These are phyloP conservation scores for Starmerella sirachaensis DNA, from an alignment of 805 yeast species.

Conservation along the genomic window DNA sequence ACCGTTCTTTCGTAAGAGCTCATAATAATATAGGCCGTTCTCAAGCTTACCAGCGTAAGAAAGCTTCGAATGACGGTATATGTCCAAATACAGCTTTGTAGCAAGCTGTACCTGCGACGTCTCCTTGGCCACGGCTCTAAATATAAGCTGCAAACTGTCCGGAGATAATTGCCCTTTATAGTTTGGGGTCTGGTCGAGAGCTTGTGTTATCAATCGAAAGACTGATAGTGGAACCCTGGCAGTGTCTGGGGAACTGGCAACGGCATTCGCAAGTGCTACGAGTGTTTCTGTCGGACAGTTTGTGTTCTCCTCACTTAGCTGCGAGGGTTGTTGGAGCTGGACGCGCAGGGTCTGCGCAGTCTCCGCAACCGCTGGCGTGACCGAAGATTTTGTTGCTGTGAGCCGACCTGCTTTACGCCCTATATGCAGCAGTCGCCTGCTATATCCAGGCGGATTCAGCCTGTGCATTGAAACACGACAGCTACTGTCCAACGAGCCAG, in stretches of 20 bases:
- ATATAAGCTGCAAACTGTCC: constrained; percentile 14
- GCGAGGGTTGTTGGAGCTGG: constrained; percentile 1
- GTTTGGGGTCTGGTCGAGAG: constrained; percentile 9
- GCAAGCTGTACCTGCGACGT: constrained; percentile 12
- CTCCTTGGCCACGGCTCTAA: constrained; percentile 12
- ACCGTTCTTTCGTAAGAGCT: constrained; percentile 17
- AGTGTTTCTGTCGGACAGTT: constrained; percentile 3
- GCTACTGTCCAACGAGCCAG: too few relatives aligned
- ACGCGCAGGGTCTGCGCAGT: constrained; percentile 16
- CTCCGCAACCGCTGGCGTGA: constrained; percentile 8
- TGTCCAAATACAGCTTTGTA: constrained; percentile 20
- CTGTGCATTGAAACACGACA: too few relatives aligned
- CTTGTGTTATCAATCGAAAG: constrained; percentile 15
- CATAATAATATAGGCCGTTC: constrained; percentile 22
- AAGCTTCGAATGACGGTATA: constrained; percentile 17
- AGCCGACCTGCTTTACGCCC: constrained; percentile 1
- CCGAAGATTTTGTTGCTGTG: not conserved
- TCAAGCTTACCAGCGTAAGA: constrained; percentile 6
- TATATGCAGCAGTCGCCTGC: constrained; percentile 4
- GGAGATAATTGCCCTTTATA: constrained; percentile 8
- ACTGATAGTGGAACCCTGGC: constrained; percentile 14
- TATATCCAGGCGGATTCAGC: constrained; percentile 2
- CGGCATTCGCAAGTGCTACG: constrained; percentile 10
- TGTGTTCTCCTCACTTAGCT: not conserved
- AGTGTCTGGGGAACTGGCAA: not conserved